These are phyloP conservation scores for Trypethelium eluteriae DNA, from an alignment of 495 filamentous ascomycete species.

Conservation along the genomic window DNA sequence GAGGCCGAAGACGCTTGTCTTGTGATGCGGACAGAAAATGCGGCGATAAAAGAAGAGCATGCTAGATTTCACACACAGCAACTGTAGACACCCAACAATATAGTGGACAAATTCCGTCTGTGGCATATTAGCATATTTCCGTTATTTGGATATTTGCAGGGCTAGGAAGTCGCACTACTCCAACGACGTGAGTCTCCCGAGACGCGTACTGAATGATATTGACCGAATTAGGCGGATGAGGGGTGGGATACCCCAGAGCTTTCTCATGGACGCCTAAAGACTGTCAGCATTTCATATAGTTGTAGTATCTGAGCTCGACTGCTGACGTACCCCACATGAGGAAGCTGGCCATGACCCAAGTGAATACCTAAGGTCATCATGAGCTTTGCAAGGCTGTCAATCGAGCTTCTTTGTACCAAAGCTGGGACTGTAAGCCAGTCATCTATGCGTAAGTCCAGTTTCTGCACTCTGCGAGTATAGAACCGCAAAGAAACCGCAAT, in stretches of 20 bases:
- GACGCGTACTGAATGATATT: neutral
- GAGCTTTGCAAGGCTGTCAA: neutral
- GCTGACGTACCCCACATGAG: conserved; percentile 7
- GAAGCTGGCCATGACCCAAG: neutral
- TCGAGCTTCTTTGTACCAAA: neutral
- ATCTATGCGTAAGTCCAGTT: neutral
- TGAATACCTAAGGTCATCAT: neutral
- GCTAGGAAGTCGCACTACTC: neutral
- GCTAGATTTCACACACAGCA: neutral
- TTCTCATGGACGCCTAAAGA: conserved; percentile 8
- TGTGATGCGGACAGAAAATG: conserved; percentile 1
- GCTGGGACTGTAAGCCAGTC: conserved; percentile 4
- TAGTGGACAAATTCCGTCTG: neutral
- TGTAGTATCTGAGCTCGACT: neutral
- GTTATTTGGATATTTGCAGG: neutral
- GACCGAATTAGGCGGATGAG: neutral
- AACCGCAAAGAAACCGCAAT: neutral
- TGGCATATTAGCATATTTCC: neutral
- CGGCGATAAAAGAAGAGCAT: conserved; percentile 8
- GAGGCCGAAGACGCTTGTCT: neutral
- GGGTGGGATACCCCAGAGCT: neutral
- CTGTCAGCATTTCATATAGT: neutral
- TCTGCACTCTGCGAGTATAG: neutral
- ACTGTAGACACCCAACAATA: neutral
- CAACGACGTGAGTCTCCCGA: neutral